A percentile compares a stretch with the other conserved stretches of the same genome.
Conservation (phyloP, 2,329 filamentous ascomycete genomes). For the Aureobasidium melanogenum region DNA sequence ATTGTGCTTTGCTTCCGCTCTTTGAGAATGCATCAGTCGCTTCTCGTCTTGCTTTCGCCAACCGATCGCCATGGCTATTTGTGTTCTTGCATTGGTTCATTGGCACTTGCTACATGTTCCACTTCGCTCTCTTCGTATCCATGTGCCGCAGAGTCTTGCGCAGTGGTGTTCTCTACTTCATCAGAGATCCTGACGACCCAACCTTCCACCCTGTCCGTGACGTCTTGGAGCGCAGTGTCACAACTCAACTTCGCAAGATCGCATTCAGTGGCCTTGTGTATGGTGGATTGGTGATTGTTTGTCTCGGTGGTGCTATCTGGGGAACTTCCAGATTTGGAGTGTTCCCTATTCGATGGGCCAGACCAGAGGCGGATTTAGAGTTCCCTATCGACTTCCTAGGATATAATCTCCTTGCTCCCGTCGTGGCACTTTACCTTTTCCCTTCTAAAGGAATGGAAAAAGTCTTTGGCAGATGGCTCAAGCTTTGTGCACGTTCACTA, state of each 20-base stretch:
- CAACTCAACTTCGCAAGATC: conserved; percentile 91
- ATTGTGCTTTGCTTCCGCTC: conserved; percentile 77
- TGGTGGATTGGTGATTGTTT: conserved; percentile 83
- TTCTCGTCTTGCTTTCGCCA: conserved; percentile 69
- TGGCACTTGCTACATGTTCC: conserved; percentile 99
- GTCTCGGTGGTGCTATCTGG: conserved; percentile 93
- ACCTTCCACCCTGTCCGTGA: conserved; percentile 97
- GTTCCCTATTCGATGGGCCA: conserved; percentile 87
- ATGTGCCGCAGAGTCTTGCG: conserved; percentile 99
- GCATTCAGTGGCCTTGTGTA: conserved; percentile 94
- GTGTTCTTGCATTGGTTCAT: conserved; percentile 98
- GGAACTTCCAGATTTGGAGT: conserved; percentile 65
- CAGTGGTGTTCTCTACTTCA: conserved; percentile 92
- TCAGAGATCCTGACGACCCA: conserved; percentile 93
- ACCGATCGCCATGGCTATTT: conserved; percentile 74
- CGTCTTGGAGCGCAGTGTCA: conserved; percentile 84
- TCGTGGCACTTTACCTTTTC: conserved; percentile 74
- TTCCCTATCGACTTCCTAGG: conserved; percentile 91
- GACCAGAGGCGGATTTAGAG: conserved; percentile 83
- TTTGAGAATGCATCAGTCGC: conserved; percentile 73
- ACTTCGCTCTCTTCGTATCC: conserved; percentile 95
- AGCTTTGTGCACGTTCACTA: conserved; percentile 67
- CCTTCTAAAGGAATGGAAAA: conserved; percentile 74
- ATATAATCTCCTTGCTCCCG: conserved; percentile 92
- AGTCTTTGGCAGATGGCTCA: conserved; percentile 96